These are phyloP conservation scores for Trichoderma gamsii DNA, from an alignment of 495 filamentous ascomycete species.

Conservation along the genomic window DNA sequence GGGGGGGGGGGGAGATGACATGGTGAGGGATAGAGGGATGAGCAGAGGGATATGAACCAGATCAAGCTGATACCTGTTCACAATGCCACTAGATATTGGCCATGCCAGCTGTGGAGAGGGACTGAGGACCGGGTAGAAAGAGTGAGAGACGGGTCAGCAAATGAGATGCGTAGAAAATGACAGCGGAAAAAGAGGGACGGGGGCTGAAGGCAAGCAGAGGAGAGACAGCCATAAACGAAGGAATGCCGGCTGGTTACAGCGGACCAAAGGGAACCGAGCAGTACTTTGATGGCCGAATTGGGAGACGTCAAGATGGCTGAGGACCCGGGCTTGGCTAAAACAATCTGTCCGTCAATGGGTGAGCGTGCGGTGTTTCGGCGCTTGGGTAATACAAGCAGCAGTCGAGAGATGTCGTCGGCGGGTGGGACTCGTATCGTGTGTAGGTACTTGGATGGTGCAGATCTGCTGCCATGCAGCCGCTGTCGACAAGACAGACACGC, in stretches of 20 bases:
- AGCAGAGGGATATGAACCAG: background rate
- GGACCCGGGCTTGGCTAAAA: background rate
- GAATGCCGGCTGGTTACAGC: conserved; percentile 9
- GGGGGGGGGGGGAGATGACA: background rate
- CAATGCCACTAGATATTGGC: background rate
- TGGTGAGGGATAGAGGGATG: conserved; percentile 7
- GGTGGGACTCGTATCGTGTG: background rate
- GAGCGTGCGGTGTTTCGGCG: background rate
- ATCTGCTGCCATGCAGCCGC: background rate
- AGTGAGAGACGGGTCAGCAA: background rate
- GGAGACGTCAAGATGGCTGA: background rate
- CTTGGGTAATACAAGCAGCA: background rate
- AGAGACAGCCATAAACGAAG: background rate
- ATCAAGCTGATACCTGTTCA: background rate
- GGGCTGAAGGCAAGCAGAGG: background rate
- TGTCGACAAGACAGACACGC: background rate
- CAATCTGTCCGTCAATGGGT: background rate
- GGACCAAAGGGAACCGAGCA: background rate
- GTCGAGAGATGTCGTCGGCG: background rate
- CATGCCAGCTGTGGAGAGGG: background rate
- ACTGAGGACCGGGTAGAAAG: background rate
- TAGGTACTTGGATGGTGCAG: background rate
- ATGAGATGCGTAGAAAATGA: background rate
- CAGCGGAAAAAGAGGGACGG: background rate
- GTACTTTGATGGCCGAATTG: background rate